Evolutionary conservation across 2,329 filamentous ascomycete genomes (phyloP).

Genomic region (Monosporascus ibericus): DNA sequence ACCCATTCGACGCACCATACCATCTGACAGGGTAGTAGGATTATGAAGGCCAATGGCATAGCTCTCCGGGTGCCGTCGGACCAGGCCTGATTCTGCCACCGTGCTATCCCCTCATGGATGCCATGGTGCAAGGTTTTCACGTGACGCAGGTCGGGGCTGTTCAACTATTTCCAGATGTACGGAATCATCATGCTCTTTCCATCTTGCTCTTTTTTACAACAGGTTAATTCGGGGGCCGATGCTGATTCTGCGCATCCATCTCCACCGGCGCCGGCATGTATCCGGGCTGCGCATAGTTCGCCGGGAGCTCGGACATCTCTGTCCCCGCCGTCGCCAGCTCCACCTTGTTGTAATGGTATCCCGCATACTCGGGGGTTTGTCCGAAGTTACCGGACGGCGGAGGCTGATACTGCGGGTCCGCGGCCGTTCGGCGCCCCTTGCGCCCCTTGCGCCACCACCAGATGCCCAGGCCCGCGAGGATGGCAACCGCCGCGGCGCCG

Average conservation of each 20-base stretch:
- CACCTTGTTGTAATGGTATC: neutral
- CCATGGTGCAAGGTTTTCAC: too few relatives aligned
- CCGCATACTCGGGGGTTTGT: neutral
- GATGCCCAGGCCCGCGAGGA: neutral
- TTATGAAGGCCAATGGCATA: too few relatives aligned
- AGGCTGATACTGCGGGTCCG: neutral
- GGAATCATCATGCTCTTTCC: too few relatives aligned
- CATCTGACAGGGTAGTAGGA: too few relatives aligned
- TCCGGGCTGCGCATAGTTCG: neutral
- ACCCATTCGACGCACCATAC: too few relatives aligned
- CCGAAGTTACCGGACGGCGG: neutral
- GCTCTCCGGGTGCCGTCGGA: too few relatives aligned
- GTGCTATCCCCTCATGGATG: too few relatives aligned
- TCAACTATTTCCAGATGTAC: too few relatives aligned
- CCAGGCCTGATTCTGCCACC: too few relatives aligned
- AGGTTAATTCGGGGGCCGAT: neutral
- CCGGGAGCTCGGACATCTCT: neutral
- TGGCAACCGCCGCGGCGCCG: neutral
- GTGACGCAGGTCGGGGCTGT: too few relatives aligned
- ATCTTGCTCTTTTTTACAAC: too few relatives aligned
- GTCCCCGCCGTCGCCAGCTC: neutral
- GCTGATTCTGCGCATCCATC: neutral
- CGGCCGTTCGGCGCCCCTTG: neutral
- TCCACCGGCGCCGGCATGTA: neutral
- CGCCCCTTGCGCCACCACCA: neutral